These are phyloP conservation scores for Leucaena leucocephala DNA, from an alignment of 306 rosid genomes.

Conservation along the genomic window DNA sequence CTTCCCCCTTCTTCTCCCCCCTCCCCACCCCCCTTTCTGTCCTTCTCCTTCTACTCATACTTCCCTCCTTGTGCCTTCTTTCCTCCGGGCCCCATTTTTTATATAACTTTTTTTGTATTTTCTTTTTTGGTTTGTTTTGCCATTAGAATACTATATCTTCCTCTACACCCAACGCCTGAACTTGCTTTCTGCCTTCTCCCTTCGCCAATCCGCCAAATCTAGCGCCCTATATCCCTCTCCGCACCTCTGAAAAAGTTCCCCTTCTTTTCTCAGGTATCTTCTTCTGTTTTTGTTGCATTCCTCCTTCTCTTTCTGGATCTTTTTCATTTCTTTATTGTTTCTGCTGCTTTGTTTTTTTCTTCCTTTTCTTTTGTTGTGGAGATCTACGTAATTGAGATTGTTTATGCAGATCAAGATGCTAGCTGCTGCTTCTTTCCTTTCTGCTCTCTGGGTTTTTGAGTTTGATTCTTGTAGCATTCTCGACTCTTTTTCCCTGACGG, in stretches of 20 bases:
- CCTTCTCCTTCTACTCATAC: background rate
- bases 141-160: slow-evolving; percentile 25
- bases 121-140: background rate
- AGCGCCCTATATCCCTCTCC: slow-evolving; percentile 35
- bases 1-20: background rate
- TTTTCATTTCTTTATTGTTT: slow-evolving; percentile 26
- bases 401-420: slow-evolving; percentile 49
- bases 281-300: slow-evolving; percentile 31
- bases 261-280: slow-evolving; percentile 39
- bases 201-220: slow-evolving; percentile 54
- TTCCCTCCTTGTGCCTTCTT: background rate
- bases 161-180: slow-evolving; percentile 32
- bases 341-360: background rate
- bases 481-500: slow-evolving; percentile 18
- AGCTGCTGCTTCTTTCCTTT: background rate
- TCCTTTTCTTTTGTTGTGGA: background rate
- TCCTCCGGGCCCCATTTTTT: too few relatives aligned
- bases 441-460: slow-evolving; percentile 14
- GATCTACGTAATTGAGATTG: slow-evolving; percentile 46
- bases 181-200: slow-evolving; percentile 44
- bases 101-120: background rate
- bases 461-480: slow-evolving; percentile 37
- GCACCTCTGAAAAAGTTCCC: slow-evolving; percentile 12
- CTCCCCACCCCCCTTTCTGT: background rate
- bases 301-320: slow-evolving; percentile 41